A percentile compares a stretch with the other conserved stretches of the same genome.
These are phyloP conservation scores for Aquanectria penicillioides DNA, from an alignment of 2,329 filamentous ascomycete genomes.

Conservation along the genomic window DNA sequence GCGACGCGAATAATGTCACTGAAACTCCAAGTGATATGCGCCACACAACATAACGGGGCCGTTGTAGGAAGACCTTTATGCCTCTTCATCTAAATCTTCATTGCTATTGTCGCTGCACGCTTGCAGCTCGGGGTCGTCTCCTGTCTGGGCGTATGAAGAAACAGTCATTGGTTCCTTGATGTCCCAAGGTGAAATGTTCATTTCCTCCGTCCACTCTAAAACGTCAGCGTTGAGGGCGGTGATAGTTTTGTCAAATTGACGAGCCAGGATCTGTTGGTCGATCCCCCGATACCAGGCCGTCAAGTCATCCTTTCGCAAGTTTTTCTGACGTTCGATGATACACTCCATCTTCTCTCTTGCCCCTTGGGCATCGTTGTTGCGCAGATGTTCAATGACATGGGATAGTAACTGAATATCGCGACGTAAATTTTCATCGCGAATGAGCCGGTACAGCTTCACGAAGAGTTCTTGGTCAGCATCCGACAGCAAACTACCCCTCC, in stretches of 20 bases:
- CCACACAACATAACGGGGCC: no score
- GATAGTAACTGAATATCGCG: no score
- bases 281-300: constrained; percentile 17
- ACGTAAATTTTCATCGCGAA: no score
- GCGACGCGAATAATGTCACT: no score
- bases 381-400: no score
- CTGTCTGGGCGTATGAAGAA: not conserved
- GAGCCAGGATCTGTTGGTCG: constrained; percentile 12
- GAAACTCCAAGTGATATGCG: no score
- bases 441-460: no score
- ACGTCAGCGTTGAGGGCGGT: constrained; percentile 19
- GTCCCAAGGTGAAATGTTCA: not conserved
- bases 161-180: not conserved
- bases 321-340: constrained; percentile 6
- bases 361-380: not conserved
- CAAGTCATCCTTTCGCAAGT: not conserved
- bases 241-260: constrained; percentile 1
- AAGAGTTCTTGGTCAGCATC: no score
- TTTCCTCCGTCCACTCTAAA: constrained; percentile 12
- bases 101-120: not conserved
- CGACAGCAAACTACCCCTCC: no score
- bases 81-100: no score
- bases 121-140: not conserved
- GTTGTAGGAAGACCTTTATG: no score
- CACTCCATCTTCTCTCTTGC: not conserved